Conservation (phyloP, 2,329 filamentous ascomycete genomes). For the Cladosporium sp. region DNA sequence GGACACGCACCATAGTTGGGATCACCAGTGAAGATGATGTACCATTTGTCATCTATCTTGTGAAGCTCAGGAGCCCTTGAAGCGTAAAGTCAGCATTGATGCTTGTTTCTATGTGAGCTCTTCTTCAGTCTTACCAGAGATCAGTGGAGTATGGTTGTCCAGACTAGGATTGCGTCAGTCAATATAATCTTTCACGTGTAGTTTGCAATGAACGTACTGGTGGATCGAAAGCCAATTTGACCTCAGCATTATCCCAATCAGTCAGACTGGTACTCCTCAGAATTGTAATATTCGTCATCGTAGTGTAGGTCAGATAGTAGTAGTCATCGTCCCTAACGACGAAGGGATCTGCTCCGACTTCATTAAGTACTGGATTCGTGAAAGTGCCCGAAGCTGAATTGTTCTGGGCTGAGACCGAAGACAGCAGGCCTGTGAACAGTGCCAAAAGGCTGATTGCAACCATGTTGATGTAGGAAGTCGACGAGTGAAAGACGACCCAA, state of each 20-base stretch:
- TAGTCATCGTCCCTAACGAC: conserved; percentile 45
- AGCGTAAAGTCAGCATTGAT: too few relatives aligned
- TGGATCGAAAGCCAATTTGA: conserved; percentile 47
- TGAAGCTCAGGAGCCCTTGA: conserved; percentile 46
- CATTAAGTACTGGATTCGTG: conserved; percentile 48
- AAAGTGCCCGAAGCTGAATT: conserved; percentile 38
- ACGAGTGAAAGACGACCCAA: neutral
- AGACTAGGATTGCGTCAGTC: conserved; percentile 24
- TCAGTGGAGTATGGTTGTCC: conserved; percentile 50
- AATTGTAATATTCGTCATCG: conserved; percentile 47
- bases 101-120: too few relatives aligned
- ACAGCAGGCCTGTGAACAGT: conserved; percentile 23
- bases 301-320: conserved; percentile 52
- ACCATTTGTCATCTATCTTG: conserved; percentile 50
- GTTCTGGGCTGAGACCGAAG: conserved; percentile 26
- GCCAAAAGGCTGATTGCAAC: conserved; percentile 12
- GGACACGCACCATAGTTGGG: conserved; percentile 38
- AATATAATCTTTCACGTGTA: neutral
- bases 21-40: conserved; percentile 57
- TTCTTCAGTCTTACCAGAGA: conserved; percentile 38
- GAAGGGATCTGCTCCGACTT: conserved; percentile 50
- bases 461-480: conserved; percentile 9
- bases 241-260: conserved; percentile 49
- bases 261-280: conserved; percentile 46
- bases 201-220: conserved; percentile 27